Evolutionary conservation across 257 asterid species (phyloP).

Genomic region (Nicotiana knightiana): DNA sequence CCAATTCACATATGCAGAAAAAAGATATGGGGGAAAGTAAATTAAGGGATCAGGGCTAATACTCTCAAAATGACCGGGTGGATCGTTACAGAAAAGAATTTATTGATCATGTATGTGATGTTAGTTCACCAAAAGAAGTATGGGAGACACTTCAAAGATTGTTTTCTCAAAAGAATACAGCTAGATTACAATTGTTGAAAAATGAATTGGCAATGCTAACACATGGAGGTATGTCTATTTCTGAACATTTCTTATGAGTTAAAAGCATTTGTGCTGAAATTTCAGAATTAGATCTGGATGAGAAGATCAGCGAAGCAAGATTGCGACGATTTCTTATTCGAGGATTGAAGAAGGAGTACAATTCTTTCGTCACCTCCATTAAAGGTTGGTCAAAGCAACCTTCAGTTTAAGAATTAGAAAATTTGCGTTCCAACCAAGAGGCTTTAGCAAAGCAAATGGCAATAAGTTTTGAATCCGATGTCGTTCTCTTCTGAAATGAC

Average conservation of each 20-base stretch:
- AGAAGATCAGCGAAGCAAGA: neutral
- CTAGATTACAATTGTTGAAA: neutral
- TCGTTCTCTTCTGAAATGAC: neutral
- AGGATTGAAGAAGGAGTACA: neutral
- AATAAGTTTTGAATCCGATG: neutral
- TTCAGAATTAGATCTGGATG: neutral
- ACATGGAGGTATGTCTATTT: slow-evolving; percentile 8
- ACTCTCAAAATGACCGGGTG: no score
- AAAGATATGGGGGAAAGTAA: no score
- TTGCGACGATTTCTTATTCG: neutral
- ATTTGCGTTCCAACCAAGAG: slow-evolving; percentile 6
- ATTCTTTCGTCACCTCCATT: neutral
- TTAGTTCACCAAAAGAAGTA: neutral
- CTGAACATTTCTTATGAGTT: neutral
- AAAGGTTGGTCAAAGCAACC: slow-evolving; percentile 1
- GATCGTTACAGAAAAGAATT: no score
- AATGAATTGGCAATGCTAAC: neutral
- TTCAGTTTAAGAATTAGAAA: slow-evolving; percentile 3
- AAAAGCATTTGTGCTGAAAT: slow-evolving; percentile 12
- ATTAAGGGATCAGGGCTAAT: no score
- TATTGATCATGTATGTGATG: slow-evolving; percentile 11
- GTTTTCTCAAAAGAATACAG: slow-evolving; percentile 11
- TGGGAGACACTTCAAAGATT: neutral
- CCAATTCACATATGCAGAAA: no score
- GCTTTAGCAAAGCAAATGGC: slow-evolving; percentile 19